Evolutionary conservation across 345 rosid species (phyloP), one percentile per base, ranked within the genome.

Genomic region (Noccaea bulbosa): DNA sequence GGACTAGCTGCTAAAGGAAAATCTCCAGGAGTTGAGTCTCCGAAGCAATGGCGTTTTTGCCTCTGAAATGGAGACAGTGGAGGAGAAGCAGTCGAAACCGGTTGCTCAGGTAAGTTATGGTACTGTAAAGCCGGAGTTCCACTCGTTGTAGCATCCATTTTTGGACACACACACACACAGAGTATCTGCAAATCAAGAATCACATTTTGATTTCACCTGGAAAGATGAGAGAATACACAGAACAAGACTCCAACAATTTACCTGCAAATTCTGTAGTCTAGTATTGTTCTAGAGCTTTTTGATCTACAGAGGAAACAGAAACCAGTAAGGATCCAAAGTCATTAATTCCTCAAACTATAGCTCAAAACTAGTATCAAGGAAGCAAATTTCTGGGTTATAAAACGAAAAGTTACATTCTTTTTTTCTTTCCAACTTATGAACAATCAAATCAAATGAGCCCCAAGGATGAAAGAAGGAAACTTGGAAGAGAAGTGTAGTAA

Each of bases 1-100:
- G 99, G 99, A 60, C 66, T 94, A 12, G 96, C 88, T 76, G 99
- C 97, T 76, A 95, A 80, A 20, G 99, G 99, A 78, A 95, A 95
- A 62, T 92, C 99, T 77, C 99, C 99, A n/a, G 98, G 97, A 39
- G 70, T 71, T 30, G 90, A 83, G 67, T 89, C 89, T 78, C 98
- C 98, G 22, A 80, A 86, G 76, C 92, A 86, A 73, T 85, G 98
- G 1, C 93, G 93, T 22, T 80, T 87, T 45, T 82, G 87, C 51
- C 98, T 81, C 48, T 83, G 95, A 75, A 81, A 83, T 65, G 84
- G 70, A 4, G 85, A 58, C 37, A 78, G 47, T 24, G 91, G 80
- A 79, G 89, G 70, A 65, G 85, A 77, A 22, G 83, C 79, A 50
- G 85, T 79, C 27, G 88, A 72, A 51, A 82, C 76, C 14, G 90